Percentiles rank a stretch among this genome's conserved stretches.
Conservation (phyloP, 2,329 filamentous ascomycete species). For the Allantophomopsis lycopodina region DNA sequence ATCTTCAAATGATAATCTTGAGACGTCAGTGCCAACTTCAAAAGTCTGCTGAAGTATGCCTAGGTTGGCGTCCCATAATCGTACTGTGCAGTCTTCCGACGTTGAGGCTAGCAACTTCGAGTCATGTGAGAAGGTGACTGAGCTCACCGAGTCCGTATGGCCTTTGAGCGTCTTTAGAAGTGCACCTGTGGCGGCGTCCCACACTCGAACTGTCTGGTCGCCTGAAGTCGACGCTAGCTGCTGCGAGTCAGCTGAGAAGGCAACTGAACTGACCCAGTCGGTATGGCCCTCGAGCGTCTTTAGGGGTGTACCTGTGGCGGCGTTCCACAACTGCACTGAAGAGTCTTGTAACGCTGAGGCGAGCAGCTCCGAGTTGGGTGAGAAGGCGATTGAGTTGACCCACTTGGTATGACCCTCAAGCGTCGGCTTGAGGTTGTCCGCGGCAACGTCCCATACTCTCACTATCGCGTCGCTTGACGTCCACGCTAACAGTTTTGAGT, state of each 20-base stretch:
- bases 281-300: neutral
- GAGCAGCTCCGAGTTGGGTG: neutral
- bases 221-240: slow-evolving; percentile 1
- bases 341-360: slow-evolving; percentile 1
- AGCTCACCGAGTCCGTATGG: slow-evolving; percentile 2
- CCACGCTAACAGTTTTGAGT: slow-evolving; percentile 1
- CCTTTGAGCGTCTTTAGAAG: slow-evolving; percentile 5
- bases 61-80: slow-evolving; percentile 3
- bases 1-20: slow-evolving; percentile 1
- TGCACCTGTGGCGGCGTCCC: slow-evolving; percentile 6
- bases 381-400: slow-evolving; percentile 2
- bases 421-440: neutral
- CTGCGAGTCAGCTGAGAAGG: slow-evolving; percentile 1
- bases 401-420: neutral
- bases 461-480: neutral
- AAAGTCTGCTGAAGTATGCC: slow-evolving; percentile 5
- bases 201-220: slow-evolving; percentile 1
- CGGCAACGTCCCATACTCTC: slow-evolving; percentile 1
- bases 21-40: slow-evolving; percentile 3
- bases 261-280: neutral
- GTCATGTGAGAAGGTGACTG: slow-evolving; percentile 3
- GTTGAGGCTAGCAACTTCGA: slow-evolving; percentile 1
- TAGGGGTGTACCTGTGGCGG: neutral
- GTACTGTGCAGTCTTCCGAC: neutral
- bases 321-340: slow-evolving; percentile 3